These are phyloP conservation scores for Amyloporia xantha DNA, from an alignment of 768 basidiomycete genomes.

Conservation along the genomic window DNA sequence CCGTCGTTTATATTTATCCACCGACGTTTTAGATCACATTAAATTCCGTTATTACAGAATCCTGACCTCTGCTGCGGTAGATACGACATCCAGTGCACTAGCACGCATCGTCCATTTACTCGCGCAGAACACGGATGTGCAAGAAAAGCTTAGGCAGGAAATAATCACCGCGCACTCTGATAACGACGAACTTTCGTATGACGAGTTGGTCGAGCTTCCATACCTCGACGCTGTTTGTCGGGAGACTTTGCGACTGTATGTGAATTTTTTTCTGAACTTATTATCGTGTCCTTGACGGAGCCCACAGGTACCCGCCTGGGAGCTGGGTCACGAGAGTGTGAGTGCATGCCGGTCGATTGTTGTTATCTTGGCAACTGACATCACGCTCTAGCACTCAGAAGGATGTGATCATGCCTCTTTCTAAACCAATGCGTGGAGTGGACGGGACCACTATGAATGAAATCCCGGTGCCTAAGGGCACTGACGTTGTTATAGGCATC, in stretches of 20 bases:
- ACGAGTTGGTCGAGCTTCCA: slow-evolving; percentile 21
- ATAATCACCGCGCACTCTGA: slow-evolving; percentile 9
- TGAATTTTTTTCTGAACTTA: not conserved
- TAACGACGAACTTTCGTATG: slow-evolving; percentile 20
- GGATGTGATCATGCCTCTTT: slow-evolving; percentile 39
- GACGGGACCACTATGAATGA: slow-evolving; percentile 14
- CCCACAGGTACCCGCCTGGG: slow-evolving; percentile 5
- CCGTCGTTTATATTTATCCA: not conserved
- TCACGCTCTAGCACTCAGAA: not conserved
- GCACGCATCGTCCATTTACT: slow-evolving; percentile 23
- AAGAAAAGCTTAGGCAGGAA: slow-evolving; percentile 23
- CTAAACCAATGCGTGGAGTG: slow-evolving; percentile 13
- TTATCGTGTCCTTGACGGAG: not conserved
- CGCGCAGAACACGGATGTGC: slow-evolving; percentile 19
- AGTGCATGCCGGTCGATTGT: not conserved
- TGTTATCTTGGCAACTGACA: not conserved
- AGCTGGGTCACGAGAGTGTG: not conserved
- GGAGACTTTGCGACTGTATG: slow-evolving; percentile 21
- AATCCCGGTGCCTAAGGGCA: slow-evolving; percentile 34
- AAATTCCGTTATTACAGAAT: slow-evolving; percentile 7
- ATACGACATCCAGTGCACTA: slow-evolving; percentile 26
- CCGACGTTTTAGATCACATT: not conserved
- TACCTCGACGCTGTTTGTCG: slow-evolving; percentile 25
- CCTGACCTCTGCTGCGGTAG: slow-evolving; percentile 19
- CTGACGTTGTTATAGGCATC: slow-evolving; percentile 32